Evolutionary conservation across 2,329 filamentous ascomycete species (phyloP), one percentile per base, ranked within the genome.

Genomic region (Fusarium chaquense): DNA sequence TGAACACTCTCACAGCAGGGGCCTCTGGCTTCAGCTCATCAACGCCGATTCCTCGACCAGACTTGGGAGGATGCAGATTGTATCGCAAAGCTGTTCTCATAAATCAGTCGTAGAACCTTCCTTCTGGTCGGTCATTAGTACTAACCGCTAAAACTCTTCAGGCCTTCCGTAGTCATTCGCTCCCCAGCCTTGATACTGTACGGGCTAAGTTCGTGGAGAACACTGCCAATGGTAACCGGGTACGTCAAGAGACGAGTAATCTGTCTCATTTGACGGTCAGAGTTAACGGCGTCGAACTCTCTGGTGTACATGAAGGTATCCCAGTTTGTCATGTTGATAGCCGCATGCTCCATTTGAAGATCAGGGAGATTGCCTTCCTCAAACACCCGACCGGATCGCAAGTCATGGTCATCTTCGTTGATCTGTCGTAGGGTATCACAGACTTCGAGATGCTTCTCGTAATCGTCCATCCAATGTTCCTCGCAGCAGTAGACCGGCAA

Each of bases 271-370:
- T 90, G 91, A 62, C 95, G 88, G 78, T 97, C 94, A 66, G 94
- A 90, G 78, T 99, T 94, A 77, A 99, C 90, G 7, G 97, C 97
- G 71, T 91, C 88, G 75, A 96, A 98, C 75, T 97, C 91, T 75
- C 96, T 87, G 5, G 94, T 97, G 78, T 97, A 99, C 76, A 99
- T 84, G 74, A 97, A 93, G 0, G 96, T 98, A 80, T 99, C 96
- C 96, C 96, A 99, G 79, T 97, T 99, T 44, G 92, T 97, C 92
- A 99, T 94, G 81, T 99, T 99, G 71, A 98, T 89, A 71, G 96
- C 86, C 35, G 94, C 93, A 78, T 98, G 95, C 70, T 98, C 94
- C 78, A 98, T 90, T 82, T 98, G 94, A 57, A 90, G 86, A 16
- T 91, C 93, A 0, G 96, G 94, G 77, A 97, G 97, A 66, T 94